Percentiles rank a stretch among this genome's conserved stretches.
Evolutionary conservation across 768 basidiomycete genomes (phyloP).

Genomic region (Phylloporus sp.): DNA sequence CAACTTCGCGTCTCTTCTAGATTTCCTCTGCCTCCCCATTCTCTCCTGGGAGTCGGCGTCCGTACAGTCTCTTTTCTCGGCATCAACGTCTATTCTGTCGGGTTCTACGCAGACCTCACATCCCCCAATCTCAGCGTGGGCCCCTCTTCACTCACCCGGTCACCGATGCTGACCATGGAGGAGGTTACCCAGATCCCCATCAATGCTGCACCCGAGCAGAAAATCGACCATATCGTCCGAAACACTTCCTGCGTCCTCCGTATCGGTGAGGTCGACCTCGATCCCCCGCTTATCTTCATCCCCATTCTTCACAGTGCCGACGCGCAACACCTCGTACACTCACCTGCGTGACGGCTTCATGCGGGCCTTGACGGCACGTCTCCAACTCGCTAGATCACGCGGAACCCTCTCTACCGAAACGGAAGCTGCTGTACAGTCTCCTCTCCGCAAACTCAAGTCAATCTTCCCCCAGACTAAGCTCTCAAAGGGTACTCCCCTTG

Average conservation of each 20-base stretch:
- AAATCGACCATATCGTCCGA: slow-evolving; percentile 60
- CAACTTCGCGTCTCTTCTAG: slow-evolving; percentile 60
- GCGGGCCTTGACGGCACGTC: slow-evolving; percentile 61
- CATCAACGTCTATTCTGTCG: slow-evolving; percentile 85
- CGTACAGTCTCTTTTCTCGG: slow-evolving; percentile 85
- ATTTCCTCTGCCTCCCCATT: slow-evolving; percentile 53
- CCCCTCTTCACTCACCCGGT: neutral
- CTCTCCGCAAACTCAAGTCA: slow-evolving; percentile 67
- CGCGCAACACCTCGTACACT: slow-evolving; percentile 67
- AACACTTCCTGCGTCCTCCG: slow-evolving; percentile 70
- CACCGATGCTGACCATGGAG: neutral
- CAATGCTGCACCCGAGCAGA: slow-evolving; percentile 59
- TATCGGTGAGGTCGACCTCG: slow-evolving; percentile 47
- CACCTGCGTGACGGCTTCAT: slow-evolving; percentile 84
- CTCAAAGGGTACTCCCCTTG: slow-evolving; percentile 61
- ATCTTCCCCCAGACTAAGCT: slow-evolving; percentile 70
- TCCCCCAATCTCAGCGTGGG: slow-evolving; percentile 57
- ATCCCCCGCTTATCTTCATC: neutral
- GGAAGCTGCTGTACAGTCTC: slow-evolving; percentile 51
- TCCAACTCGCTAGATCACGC: slow-evolving; percentile 47
- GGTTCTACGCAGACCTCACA: slow-evolving; percentile 82
- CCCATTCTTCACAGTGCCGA: slow-evolving; percentile 55
- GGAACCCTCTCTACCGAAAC: slow-evolving; percentile 55
- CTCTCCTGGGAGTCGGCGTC: slow-evolving; percentile 79
- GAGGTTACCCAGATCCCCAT: slow-evolving; percentile 42